phyloP scores from a whole-genome alignment of 78 protist genomes.

The Ministeria vibrans region DNA sequence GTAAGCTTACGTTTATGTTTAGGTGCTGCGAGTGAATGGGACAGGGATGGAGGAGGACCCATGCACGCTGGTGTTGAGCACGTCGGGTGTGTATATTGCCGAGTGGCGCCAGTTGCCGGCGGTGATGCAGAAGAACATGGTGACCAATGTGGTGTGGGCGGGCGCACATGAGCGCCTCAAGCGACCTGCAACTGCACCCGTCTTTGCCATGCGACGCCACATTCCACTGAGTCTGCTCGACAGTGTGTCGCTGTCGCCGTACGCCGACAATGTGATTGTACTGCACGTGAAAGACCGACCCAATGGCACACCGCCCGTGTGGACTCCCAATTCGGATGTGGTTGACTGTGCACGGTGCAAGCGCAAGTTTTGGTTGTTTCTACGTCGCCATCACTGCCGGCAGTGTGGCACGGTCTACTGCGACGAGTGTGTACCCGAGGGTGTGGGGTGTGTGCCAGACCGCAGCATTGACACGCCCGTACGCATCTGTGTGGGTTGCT shows the following conservation, averaged over 20 bases:
- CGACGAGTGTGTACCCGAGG: too few relatives aligned
- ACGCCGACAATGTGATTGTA: background rate
- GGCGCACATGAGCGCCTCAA: too few relatives aligned
- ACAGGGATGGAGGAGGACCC: background rate
- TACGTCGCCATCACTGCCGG: too few relatives aligned
- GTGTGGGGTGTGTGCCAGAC: too few relatives aligned
- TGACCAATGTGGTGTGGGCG: too few relatives aligned
- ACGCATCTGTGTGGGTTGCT: too few relatives aligned
- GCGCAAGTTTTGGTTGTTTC: too few relatives aligned
- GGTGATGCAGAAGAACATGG: background rate
- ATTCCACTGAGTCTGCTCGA: background rate
- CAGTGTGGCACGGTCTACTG: too few relatives aligned
- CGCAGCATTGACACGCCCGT: too few relatives aligned
- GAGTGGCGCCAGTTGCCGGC: background rate
- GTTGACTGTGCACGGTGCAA: too few relatives aligned
- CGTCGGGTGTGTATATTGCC: background rate
- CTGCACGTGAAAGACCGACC: constrained; percentile 6
- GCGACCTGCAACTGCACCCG: too few relatives aligned
- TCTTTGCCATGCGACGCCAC: background rate
- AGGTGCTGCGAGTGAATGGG: background rate
- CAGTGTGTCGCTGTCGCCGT: background rate
- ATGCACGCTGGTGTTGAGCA: background rate
- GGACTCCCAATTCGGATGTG: too few relatives aligned
- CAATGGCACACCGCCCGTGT: background rate
- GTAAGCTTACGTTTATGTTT: background rate